phyloP scores from a whole-genome alignment of 2,329 filamentous ascomycete genomes.

The Pseudophaeomoniella oleicola region DNA sequence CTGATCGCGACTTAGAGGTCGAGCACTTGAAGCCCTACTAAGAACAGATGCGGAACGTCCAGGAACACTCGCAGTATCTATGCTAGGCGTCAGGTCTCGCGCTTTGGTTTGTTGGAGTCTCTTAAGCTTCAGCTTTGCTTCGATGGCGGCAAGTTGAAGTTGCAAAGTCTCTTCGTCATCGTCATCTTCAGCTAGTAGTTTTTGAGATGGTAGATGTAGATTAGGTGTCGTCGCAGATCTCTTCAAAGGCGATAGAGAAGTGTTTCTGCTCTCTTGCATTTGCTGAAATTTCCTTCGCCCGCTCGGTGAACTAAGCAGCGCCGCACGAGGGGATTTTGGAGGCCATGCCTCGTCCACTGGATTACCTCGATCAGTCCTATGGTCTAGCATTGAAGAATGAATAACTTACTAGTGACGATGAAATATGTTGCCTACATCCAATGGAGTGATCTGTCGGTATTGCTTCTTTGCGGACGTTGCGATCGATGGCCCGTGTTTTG shows the following conservation, averaged over 20 bases:
- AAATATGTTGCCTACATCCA: too few species aligned
- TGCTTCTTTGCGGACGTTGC: too few species aligned
- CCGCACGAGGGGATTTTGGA: constrained; percentile 47
- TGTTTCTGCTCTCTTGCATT: constrained; percentile 50
- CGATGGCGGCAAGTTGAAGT: constrained; percentile 73
- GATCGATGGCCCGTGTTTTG: too few species aligned
- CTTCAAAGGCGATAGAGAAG: constrained; percentile 53
- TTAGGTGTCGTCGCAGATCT: constrained; percentile 27
- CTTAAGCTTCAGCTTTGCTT: constrained; percentile 77
- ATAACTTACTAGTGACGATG: too few species aligned
- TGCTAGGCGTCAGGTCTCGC: constrained; percentile 9
- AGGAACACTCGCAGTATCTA: constrained; percentile 9
- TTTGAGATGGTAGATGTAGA: constrained; percentile 3
- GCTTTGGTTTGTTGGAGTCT: constrained; percentile 54
- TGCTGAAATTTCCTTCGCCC: constrained; percentile 64
- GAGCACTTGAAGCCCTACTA: background rate
- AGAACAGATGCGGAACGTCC: constrained; percentile 5
- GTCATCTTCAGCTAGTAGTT: constrained; percentile 34
- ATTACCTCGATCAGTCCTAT: too few species aligned
- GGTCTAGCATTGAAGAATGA: too few species aligned
- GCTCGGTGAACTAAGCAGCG: constrained; percentile 55
- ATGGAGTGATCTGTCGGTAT: too few species aligned
- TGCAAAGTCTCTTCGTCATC: constrained; percentile 80
- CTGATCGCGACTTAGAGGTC: background rate
- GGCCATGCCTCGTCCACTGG: constrained; percentile 40